Conservation (phyloP, 2,329 filamentous ascomycete species). For the Arthrobotrys sinensis region DNA sequence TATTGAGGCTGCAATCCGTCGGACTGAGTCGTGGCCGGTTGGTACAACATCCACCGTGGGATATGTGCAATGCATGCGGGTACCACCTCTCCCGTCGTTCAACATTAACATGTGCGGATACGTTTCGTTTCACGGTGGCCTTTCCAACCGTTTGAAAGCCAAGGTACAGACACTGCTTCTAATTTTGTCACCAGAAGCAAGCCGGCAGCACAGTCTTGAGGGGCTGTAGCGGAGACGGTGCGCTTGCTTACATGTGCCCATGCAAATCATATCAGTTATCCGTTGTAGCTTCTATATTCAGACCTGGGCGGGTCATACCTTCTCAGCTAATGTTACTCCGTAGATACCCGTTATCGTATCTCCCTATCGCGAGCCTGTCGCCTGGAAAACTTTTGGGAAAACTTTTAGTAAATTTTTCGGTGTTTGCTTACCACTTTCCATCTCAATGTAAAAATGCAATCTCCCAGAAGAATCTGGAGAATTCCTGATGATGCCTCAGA, state of each 20-base stretch:
- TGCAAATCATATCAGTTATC: slow-evolving; percentile 48
- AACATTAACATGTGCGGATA: slow-evolving; percentile 3
- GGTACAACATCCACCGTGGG: not conserved
- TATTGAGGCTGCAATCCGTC: slow-evolving; percentile 7
- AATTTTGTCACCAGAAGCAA: slow-evolving; percentile 43
- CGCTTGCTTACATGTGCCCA: slow-evolving; percentile 55
- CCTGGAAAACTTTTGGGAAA: slow-evolving; percentile 4
- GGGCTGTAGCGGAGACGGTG: slow-evolving; percentile 37
- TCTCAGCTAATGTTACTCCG: not conserved
- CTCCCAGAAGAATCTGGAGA: slow-evolving; percentile 19
- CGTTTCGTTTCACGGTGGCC: slow-evolving; percentile 39
- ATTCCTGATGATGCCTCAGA: slow-evolving; percentile 25
- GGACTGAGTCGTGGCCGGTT: slow-evolving; percentile 21
- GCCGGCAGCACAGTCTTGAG: slow-evolving; percentile 13
- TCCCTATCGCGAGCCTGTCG: slow-evolving; percentile 14
- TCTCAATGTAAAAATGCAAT: slow-evolving; percentile 7
- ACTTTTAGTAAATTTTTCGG: not conserved
- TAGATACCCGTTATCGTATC: slow-evolving; percentile 24
- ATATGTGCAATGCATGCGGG: not conserved
- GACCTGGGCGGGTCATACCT: slow-evolving; percentile 23
- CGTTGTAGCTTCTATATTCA: slow-evolving; percentile 51
- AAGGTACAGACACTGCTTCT: slow-evolving; percentile 26
- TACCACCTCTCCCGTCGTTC: not conserved
- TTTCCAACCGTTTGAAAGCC: not conserved
- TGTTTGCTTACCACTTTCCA: not conserved